These are phyloP conservation scores for Mycena crocata DNA, from an alignment of 768 basidiomycete genomes.

Conservation along the genomic window DNA sequence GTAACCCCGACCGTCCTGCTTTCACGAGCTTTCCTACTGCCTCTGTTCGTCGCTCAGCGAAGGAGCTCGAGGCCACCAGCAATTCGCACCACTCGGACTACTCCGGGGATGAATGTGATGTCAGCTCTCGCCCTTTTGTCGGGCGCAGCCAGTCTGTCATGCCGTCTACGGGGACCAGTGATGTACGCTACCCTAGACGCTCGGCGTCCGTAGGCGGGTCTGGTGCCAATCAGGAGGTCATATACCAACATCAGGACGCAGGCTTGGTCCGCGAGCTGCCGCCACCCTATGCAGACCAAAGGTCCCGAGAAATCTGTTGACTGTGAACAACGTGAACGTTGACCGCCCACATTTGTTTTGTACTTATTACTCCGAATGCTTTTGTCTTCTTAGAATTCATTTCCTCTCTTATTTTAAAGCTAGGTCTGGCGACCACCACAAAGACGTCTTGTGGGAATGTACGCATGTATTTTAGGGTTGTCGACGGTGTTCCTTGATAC, in stretches of 20 bases:
- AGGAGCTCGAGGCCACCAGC: slow-evolving; percentile 31
- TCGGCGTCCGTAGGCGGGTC: slow-evolving; percentile 28
- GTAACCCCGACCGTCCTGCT: slow-evolving; percentile 26
- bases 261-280: slow-evolving; percentile 50
- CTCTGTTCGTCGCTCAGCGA: slow-evolving; percentile 35
- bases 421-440: not conserved
- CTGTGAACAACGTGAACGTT: not conserved
- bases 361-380: slow-evolving; percentile 7
- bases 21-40: slow-evolving; percentile 34
- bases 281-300: slow-evolving; percentile 45
- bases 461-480: too few relatives aligned
- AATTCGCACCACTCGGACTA: slow-evolving; percentile 27
- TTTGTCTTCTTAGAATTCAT: not conserved
- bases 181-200: slow-evolving; percentile 12
- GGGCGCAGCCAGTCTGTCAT: slow-evolving; percentile 26
- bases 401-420: not conserved
- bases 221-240: slow-evolving; percentile 35
- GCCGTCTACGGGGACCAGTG: slow-evolving; percentile 7
- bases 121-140: slow-evolving; percentile 8
- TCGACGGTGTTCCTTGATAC: too few relatives aligned
- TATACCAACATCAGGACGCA: slow-evolving; percentile 52
- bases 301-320: slow-evolving; percentile 16
- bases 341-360: slow-evolving; percentile 11
- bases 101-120: not conserved
- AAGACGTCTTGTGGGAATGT: too few relatives aligned